phyloP scores from a whole-genome alignment of 1,284 basidiomycete genomes.

The Microbotryomycetes sp. region DNA sequence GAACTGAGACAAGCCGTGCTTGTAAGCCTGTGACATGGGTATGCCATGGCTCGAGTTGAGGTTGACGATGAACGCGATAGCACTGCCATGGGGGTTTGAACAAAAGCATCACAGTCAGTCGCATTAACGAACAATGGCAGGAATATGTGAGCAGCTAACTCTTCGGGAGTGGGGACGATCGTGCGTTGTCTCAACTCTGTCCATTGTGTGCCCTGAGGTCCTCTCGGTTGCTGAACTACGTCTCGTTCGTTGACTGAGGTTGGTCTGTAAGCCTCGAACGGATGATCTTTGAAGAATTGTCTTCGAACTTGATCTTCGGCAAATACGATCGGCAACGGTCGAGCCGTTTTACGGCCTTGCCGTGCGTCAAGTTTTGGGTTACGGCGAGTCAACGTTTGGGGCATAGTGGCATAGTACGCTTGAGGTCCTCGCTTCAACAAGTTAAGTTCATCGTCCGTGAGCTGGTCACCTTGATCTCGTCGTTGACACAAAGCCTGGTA shows the following conservation, averaged over 20 bases:
- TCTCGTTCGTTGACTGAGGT: conserved; percentile 64
- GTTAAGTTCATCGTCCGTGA: conserved; percentile 24
- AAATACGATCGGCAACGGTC: conserved; percentile 65
- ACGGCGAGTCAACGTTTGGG: conserved; percentile 28
- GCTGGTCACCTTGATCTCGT: conserved; percentile 10
- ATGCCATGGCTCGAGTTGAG: conserved; percentile 61
- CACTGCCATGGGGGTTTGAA: conserved; percentile 48
- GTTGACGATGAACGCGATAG: conserved; percentile 70
- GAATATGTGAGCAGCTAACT: too few species aligned
- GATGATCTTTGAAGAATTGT: conserved; percentile 93
- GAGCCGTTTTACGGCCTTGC: conserved; percentile 45
- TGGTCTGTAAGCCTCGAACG: conserved; percentile 87
- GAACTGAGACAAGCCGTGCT: conserved; percentile 72
- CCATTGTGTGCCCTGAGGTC: conserved; percentile 61
- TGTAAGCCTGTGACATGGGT: conserved; percentile 74
- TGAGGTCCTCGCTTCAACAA: conserved; percentile 24
- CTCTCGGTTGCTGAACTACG: conserved; percentile 48
- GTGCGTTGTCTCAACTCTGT: conserved; percentile 68
- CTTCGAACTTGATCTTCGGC: conserved; percentile 76
- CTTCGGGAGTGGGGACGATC: conserved; percentile 47
- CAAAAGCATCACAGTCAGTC: not conserved
- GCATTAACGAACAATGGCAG: conserved; percentile 5
- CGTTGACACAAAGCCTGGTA: conserved; percentile 37
- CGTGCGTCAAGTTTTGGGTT: conserved; percentile 10
- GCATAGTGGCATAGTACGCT: conserved; percentile 33